Evolutionary conservation across 768 basidiomycete genomes (phyloP).

Genomic region (Termitomyces sp.): DNA sequence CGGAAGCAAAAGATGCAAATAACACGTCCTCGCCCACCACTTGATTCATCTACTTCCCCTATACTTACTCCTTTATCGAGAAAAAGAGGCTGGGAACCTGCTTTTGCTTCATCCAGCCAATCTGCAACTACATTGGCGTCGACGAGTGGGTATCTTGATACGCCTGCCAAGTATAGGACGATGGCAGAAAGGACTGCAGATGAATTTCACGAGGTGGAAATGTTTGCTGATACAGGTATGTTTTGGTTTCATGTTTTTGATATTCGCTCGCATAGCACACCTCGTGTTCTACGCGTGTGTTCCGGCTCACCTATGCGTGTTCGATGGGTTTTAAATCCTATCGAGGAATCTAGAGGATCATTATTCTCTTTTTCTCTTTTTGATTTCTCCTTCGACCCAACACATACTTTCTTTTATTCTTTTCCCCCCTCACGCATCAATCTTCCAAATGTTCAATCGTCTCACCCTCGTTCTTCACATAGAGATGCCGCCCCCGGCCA

Average conservation of each 20-base stretch:
- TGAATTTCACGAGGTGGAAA: slow-evolving; percentile 17
- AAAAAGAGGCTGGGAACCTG: slow-evolving; percentile 65
- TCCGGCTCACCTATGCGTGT: slow-evolving; percentile 5
- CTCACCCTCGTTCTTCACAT: slow-evolving; percentile 47
- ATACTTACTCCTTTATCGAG: slow-evolving; percentile 14
- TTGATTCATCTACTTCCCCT: slow-evolving; percentile 13
- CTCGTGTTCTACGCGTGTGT: slow-evolving; percentile 7
- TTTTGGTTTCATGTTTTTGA: slow-evolving; percentile 3
- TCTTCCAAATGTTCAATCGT: slow-evolving; percentile 23
- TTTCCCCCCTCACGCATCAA: slow-evolving; percentile 10
- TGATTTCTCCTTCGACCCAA: background rate
- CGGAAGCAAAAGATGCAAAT: slow-evolving; percentile 12
- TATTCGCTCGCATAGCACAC: background rate
- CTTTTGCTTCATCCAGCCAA: slow-evolving; percentile 48
- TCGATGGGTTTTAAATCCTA: slow-evolving; percentile 5
- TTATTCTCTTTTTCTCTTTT: slow-evolving; percentile 3
- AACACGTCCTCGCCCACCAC: slow-evolving; percentile 21
- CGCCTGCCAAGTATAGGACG: slow-evolving; percentile 59
- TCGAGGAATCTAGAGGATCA: background rate
- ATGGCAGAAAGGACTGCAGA: slow-evolving; percentile 17
- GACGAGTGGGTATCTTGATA: slow-evolving; percentile 63
- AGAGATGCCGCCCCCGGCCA: slow-evolving; percentile 72
- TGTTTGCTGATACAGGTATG: slow-evolving; percentile 17
- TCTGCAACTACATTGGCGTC: slow-evolving; percentile 48
- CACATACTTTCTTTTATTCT: slow-evolving; percentile 3